Percentiles rank a stretch among this genome's conserved stretches.
phyloP scores from a whole-genome alignment of 2,329 filamentous ascomycete species.

The Thelonectria rubi region DNA sequence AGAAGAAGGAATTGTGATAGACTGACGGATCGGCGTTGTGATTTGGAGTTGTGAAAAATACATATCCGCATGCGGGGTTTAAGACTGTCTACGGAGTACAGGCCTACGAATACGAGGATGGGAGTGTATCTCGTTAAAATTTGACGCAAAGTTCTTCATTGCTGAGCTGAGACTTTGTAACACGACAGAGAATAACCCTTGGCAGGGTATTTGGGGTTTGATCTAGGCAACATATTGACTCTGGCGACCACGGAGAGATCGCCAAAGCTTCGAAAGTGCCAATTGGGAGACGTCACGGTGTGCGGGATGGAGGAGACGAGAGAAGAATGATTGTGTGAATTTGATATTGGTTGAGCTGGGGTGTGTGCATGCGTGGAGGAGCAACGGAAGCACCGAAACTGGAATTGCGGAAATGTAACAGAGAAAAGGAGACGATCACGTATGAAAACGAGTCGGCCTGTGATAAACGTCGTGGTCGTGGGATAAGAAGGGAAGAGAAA shows the following conservation, averaged over 20 bases:
- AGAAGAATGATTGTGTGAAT: constrained; percentile 13
- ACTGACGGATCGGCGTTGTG: constrained; percentile 10
- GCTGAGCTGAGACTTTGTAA: constrained; percentile 84
- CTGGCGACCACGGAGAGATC: constrained; percentile 75
- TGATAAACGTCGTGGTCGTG: constrained; percentile 12
- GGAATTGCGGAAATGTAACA: not conserved
- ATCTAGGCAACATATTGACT: constrained; percentile 92
- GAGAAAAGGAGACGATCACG: not conserved
- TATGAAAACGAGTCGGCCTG: not conserved
- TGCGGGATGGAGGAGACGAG: not conserved
- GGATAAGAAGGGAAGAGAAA: constrained; percentile 27
- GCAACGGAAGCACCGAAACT: not conserved
- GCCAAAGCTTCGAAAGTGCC: constrained; percentile 96
- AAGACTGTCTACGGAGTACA: too few relatives aligned
- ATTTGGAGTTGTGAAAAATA: constrained; percentile 7
- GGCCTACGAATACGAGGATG: constrained; percentile 30
- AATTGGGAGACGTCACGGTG: constrained; percentile 36
- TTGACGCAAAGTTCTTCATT: constrained; percentile 88
- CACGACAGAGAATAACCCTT: constrained; percentile 92
- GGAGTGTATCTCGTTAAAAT: constrained; percentile 77
- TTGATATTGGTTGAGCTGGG: constrained; percentile 23
- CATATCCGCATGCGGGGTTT: constrained; percentile 20
- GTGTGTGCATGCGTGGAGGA: not conserved
- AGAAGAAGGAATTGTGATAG: constrained; percentile 63
- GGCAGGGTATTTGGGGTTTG: constrained; percentile 80